Conservation (phyloP, 2,329 filamentous ascomycete species). For the Colletotrichum higginsianum region DNA sequence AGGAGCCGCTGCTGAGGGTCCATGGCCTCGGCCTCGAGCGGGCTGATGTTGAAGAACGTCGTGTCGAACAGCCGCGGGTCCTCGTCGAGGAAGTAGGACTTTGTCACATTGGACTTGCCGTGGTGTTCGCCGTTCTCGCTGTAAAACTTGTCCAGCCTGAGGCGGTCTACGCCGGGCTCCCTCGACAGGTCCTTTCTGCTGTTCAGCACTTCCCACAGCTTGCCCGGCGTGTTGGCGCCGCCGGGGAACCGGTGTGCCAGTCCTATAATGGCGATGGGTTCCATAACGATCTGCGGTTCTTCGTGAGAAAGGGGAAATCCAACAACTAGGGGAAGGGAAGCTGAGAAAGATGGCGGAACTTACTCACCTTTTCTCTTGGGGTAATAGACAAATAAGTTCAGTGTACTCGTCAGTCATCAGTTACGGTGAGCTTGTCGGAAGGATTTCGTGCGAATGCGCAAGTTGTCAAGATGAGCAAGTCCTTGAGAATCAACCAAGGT, state of each 20-base stretch:
- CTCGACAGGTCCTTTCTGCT: constrained; percentile 5
- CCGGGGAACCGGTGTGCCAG: constrained; percentile 28
- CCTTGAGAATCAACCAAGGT: too few relatives aligned
- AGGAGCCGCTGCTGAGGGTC: constrained; percentile 53
- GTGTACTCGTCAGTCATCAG: too few relatives aligned
- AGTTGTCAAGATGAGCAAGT: too few relatives aligned
- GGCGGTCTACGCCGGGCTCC: constrained; percentile 26
- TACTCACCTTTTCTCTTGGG: too few relatives aligned
- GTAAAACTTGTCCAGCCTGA: constrained; percentile 26
- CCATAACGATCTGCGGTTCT: constrained; percentile 25
- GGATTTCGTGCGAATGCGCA: too few relatives aligned
- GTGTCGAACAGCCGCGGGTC: constrained; percentile 46
- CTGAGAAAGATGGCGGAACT: too few relatives aligned
- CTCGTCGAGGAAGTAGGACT: constrained; percentile 45
- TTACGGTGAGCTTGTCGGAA: too few relatives aligned
- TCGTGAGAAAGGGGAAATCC: too few relatives aligned
- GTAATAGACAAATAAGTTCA: too few relatives aligned
- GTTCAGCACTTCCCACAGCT: constrained; percentile 32
- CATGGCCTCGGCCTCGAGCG: constrained; percentile 49
- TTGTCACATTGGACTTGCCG: constrained; percentile 45
- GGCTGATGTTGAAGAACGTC: constrained; percentile 49
- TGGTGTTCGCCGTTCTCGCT: constrained; percentile 42
- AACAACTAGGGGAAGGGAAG: too few relatives aligned
- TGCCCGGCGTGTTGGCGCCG: constrained; percentile 25
- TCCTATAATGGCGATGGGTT: constrained; percentile 42